Percentiles rank a stretch among this genome's conserved stretches.
phyloP scores from a whole-genome alignment of 2,329 filamentous ascomycete genomes.

The Fusarium metavorans region DNA sequence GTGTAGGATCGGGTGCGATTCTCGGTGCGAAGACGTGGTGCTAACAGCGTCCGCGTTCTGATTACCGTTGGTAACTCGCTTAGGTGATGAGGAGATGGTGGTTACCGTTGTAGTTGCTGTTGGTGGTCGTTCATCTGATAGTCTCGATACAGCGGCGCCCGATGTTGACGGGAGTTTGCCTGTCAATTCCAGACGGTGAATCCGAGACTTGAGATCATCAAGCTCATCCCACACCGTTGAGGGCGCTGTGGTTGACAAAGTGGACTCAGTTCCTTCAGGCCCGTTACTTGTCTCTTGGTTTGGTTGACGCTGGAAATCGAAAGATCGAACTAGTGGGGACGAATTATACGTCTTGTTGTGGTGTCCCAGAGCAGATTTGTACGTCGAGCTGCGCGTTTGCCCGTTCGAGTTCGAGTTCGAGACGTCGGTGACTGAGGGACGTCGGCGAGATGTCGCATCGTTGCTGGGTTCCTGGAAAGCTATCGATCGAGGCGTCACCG shows the following conservation, averaged over 20 bases:
- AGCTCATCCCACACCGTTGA: constrained; percentile 98
- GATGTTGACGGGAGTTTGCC: constrained; percentile 89
- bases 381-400: constrained; percentile 57
- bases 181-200: constrained; percentile 88
- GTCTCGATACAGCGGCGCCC: constrained; percentile 80
- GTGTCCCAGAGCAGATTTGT: constrained; percentile 51
- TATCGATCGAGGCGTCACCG: constrained; percentile 62
- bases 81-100: constrained; percentile 90
- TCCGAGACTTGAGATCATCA: constrained; percentile 93
- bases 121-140: constrained; percentile 83
- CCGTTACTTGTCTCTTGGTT: constrained; percentile 52
- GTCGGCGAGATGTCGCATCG: constrained; percentile 49
- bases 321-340: constrained; percentile 66
- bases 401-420: constrained; percentile 46
- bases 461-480: constrained; percentile 58
- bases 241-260: constrained; percentile 86
- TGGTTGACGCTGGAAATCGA: constrained; percentile 49
- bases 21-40: constrained; percentile 60
- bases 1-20: constrained; percentile 81
- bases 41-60: constrained; percentile 53
- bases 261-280: constrained; percentile 83
- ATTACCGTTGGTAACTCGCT: constrained; percentile 60
- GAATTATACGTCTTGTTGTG: constrained; percentile 63
- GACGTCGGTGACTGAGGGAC: constrained; percentile 61
- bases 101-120: constrained; percentile 94